Evolutionary conservation across 2,329 filamentous ascomycete genomes (phyloP).

Genomic region (Phaeosphaeriaceae sp.): DNA sequence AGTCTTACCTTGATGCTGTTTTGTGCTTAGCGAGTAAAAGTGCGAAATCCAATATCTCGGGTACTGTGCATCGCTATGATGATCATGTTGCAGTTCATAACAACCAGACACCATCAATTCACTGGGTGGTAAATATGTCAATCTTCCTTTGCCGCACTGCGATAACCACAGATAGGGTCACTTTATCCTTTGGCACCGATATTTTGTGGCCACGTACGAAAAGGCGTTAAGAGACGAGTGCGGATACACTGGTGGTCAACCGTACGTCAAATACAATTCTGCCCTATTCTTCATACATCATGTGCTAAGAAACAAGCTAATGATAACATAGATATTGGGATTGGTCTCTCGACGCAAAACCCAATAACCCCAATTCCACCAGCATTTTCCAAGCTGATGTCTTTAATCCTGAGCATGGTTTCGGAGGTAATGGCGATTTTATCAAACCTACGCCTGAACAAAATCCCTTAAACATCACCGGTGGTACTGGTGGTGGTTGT

Average conservation of each 20-base stretch:
- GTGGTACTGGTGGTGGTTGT: slow-evolving; percentile 41
- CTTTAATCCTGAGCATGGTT: slow-evolving; percentile 32
- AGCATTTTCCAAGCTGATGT: slow-evolving; percentile 20
- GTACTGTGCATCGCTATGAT: slow-evolving; percentile 29
- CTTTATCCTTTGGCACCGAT: slow-evolving; percentile 33
- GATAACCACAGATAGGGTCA: too few species aligned
- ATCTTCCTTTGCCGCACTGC: too few species aligned
- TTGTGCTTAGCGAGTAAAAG: slow-evolving; percentile 25
- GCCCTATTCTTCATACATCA: too few species aligned
- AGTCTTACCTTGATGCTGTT: slow-evolving; percentile 32
- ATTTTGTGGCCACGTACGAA: slow-evolving; percentile 30
- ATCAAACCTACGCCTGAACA: slow-evolving; percentile 29
- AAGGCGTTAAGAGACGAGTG: slow-evolving; percentile 30
- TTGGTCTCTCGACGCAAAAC: slow-evolving; percentile 30
- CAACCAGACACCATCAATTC: slow-evolving; percentile 27
- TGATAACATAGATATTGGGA: slow-evolving; percentile 27
- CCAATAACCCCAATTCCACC: slow-evolving; percentile 19
- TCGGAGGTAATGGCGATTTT: slow-evolving; percentile 46
- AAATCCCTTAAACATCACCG: slow-evolving; percentile 30
- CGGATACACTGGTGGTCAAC: slow-evolving; percentile 31
- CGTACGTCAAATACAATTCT: slow-evolving; percentile 35
- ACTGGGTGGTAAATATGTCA: slow-evolving; percentile 19
- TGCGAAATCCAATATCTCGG: slow-evolving; percentile 22
- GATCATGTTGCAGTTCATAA: slow-evolving; percentile 31
- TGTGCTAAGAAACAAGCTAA: not conserved